phyloP scores from a whole-genome alignment of 257 asterid species.

The Schizonepeta tenuifolia region DNA sequence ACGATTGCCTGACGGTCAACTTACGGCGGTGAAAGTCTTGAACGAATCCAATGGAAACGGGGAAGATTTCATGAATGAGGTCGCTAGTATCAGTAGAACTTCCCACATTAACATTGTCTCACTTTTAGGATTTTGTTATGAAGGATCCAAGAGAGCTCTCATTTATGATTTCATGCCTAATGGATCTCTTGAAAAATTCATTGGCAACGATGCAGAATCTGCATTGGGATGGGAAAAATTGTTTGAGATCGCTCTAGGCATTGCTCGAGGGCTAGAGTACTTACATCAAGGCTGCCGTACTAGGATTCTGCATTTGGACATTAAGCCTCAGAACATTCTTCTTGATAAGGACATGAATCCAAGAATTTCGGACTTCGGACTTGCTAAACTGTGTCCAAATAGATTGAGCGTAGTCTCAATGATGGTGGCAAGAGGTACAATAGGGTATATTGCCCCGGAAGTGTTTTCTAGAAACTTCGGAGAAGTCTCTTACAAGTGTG shows the following conservation, averaged over 20 bases:
- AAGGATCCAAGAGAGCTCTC: constrained; percentile 42
- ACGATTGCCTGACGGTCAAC: constrained; percentile 28
- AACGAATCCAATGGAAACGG: constrained; percentile 28
- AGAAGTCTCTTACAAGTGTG: constrained; percentile 45
- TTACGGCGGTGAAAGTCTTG: constrained; percentile 43
- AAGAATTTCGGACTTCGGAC: constrained; percentile 24
- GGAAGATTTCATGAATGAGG: constrained; percentile 54
- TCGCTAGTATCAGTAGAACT: constrained; percentile 46
- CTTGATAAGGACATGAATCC: constrained; percentile 16
- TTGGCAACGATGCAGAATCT: neutral
- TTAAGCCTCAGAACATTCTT: constrained; percentile 27
- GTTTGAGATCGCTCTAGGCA: constrained; percentile 15
- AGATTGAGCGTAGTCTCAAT: constrained; percentile 27
- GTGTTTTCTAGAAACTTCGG: constrained; percentile 39
- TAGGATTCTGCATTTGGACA: constrained; percentile 26
- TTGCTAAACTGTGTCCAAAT: constrained; percentile 26
- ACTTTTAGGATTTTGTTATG: constrained; percentile 48
- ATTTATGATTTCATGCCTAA: constrained; percentile 30
- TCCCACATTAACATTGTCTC: constrained; percentile 48
- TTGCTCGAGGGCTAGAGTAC: constrained; percentile 28
- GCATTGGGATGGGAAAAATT: neutral
- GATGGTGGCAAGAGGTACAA: constrained; percentile 19
- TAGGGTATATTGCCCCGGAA: constrained; percentile 23
- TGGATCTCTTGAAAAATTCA: constrained; percentile 14
- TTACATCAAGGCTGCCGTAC: constrained; percentile 26